Evolutionary conservation across 1,139 yeast genomes (phyloP).

Genomic region (Candida frijolesensis): DNA sequence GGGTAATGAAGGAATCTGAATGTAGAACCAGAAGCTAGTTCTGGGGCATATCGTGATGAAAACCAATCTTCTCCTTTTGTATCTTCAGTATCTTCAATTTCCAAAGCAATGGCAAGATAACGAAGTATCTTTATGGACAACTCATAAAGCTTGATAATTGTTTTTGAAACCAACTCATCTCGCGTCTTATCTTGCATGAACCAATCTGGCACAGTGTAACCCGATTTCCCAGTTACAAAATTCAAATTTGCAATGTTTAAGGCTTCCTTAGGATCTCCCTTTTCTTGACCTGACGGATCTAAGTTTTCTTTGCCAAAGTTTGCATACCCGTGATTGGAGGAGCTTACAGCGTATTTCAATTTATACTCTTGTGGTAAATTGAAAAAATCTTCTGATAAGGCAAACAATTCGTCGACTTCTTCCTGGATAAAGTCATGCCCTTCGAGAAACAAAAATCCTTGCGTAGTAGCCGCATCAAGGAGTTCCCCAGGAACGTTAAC

Average conservation of each 20-base stretch:
- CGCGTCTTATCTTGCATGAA: conserved; percentile 37
- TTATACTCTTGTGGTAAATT: conserved; percentile 53
- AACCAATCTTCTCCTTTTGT: conserved; percentile 57
- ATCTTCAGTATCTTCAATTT: conserved; percentile 47
- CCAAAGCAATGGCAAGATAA: conserved; percentile 61
- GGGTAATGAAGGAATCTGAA: conserved; percentile 75
- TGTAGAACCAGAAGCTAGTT: conserved; percentile 57
- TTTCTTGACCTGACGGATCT: conserved; percentile 48
- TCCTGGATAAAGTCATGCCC: conserved; percentile 66
- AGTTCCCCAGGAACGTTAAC: conserved; percentile 51
- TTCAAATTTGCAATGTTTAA: conserved; percentile 47
- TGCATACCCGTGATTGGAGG: conserved; percentile 65
- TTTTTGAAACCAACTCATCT: conserved; percentile 30
- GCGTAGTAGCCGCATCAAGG: conserved; percentile 59
- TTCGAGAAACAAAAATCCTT: conserved; percentile 73
- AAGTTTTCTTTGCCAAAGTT: conserved; percentile 59
- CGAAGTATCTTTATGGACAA: conserved; percentile 45
- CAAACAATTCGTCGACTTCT: conserved; percentile 60
- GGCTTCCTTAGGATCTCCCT: conserved; percentile 66
- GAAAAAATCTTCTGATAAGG: conserved; percentile 58
- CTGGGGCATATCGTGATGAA: conserved; percentile 53
- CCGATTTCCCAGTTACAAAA: conserved; percentile 38
- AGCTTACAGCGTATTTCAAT: conserved; percentile 45
- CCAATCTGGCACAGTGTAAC: conserved; percentile 44
- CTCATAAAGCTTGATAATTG: conserved; percentile 43